Evolutionary conservation across 108 stramenopile genomes (phyloP).

Genomic region (Pseudonitzschia multistriata): DNA sequence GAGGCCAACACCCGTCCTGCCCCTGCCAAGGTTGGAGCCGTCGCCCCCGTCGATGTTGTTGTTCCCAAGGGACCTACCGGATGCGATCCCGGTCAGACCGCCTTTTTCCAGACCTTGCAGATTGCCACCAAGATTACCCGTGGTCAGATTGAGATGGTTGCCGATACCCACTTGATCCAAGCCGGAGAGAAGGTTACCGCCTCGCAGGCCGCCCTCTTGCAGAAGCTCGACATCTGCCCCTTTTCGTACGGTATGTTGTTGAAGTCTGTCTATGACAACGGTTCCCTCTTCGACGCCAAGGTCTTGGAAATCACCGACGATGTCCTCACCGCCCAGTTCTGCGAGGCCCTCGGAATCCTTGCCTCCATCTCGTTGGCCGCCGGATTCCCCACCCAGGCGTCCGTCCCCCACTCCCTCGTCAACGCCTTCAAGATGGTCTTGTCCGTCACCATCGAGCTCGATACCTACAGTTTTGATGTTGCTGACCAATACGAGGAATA

Average conservation of each 20-base stretch:
- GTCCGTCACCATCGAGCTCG: conserved; percentile 85
- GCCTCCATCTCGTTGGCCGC: conserved; percentile 88
- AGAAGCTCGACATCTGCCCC: conserved; percentile 95
- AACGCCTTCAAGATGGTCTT: conserved; percentile 96
- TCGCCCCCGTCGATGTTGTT: conserved; percentile 91
- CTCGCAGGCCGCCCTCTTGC: conserved; percentile 91
- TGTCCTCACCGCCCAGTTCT: conserved; percentile 90
- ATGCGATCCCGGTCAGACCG: conserved; percentile 99
- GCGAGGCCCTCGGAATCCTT: conserved; percentile 73
- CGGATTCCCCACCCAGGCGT: conserved; percentile 93
- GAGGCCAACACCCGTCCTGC: conserved; percentile 94
- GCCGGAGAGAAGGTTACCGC: conserved; percentile 93
- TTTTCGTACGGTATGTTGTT: conserved; percentile 97
- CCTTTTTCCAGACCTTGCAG: conserved; percentile 99
- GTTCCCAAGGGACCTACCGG: conserved; percentile 98
- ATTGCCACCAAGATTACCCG: conserved; percentile 98
- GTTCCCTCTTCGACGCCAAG: conserved; percentile 95
- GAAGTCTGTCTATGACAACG: conserved; percentile 92
- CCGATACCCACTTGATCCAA: conserved; percentile 88
- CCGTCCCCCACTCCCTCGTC: conserved; percentile 95
- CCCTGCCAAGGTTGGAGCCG: conserved; percentile 93
- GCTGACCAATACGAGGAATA: conserved; percentile 85
- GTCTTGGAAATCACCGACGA: conserved; percentile 94
- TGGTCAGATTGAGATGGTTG: conserved; percentile 98
- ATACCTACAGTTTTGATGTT: conserved; percentile 89